These are phyloP conservation scores for Durusdinium trenchii DNA, from an alignment of 73 alveolate genomes.

Conservation along the genomic window DNA sequence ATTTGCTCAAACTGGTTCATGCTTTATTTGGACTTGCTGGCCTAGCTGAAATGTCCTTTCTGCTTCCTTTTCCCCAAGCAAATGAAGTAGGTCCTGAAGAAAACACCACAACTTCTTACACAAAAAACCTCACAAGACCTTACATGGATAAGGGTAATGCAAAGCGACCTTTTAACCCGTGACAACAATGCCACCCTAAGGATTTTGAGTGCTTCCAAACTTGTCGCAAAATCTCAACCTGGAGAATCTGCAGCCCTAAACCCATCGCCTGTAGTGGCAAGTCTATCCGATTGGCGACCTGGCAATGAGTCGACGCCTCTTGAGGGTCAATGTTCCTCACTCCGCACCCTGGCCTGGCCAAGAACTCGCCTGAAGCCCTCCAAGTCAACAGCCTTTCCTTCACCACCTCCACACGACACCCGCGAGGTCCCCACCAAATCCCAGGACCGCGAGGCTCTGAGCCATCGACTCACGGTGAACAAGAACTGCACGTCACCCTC, in stretches of 20 bases:
- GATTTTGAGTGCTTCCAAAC: no score
- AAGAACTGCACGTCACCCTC: slow-evolving; percentile 69
- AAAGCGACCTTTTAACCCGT: not conserved
- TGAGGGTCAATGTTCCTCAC: not conserved
- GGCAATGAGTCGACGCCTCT: not conserved
- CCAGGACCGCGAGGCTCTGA: not conserved
- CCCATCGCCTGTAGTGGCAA: slow-evolving; percentile 36
- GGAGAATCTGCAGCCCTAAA: not conserved
- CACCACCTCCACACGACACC: slow-evolving; percentile 30
- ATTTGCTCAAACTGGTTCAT: no score
- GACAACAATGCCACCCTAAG: not conserved
- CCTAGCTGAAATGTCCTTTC: slow-evolving; percentile 17
- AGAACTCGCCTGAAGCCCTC: slow-evolving; percentile 65
- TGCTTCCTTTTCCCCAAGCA: slow-evolving; percentile 70
- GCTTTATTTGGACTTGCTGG: no score
- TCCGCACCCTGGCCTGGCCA: not conserved
- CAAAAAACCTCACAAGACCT: no score
- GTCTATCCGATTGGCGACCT: slow-evolving; percentile 64
- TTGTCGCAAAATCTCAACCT: not conserved
- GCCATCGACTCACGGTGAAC: not conserved
- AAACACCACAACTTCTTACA: not conserved
- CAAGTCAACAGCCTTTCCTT: slow-evolving; percentile 71
- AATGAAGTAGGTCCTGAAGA: slow-evolving; percentile 36
- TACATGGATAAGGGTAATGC: no score
- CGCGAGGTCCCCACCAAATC: no score